Base-by-base conservation (phyloP, 83 land plant genomes). In the Picea mariana region DNA sequence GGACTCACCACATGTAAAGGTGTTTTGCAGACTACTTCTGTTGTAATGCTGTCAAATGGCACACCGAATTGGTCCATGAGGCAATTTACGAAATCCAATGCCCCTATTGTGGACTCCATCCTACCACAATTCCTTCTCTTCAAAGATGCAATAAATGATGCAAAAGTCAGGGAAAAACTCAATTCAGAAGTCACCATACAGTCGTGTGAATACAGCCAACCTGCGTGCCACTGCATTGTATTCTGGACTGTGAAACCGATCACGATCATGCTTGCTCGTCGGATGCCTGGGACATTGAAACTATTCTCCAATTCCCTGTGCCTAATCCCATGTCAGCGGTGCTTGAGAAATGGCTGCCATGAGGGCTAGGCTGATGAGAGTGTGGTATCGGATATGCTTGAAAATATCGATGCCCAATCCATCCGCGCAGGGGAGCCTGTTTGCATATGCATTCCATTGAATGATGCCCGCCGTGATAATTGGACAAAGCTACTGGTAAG, bases 171-270 rank as follows among this genome's bases (percentile, higher is more conserved):
- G 8, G 7, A 6, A 0, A 9, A 44, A 6, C 8, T 6, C 49
- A 3, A 0, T 18, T 0, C 8, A 44, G 49, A 8, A 15, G n/a
- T 16, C 0, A 16, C 20, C 0, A 62, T 4, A 16, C 13, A 61
- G 6, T 0, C 0, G 4, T 16, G 20, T 16, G 0, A 0, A 0
- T 0, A 5, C 0, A 6, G 49, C n/a, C n/a, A n/a, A n/a, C n/a
- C n/a, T n/a, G n/a, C n/a, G 49, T 44, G 49, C n/a, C 0, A 62
- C n/a, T 62, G 63, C n/a, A 62, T 62, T 62, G 20, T 62, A 62
- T 62, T 62, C 0, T 16, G 63, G 20, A 62, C 63, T 4, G 63
- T 1, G 17, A n/a, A 62, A 17, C n/a, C 17, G 5, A 16, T 62
- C 17, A 16, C 63, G 1, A 16, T 0, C 63, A 15, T 16, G 63